A percentile compares a stretch with the other conserved stretches of the same genome.
Conservation (phyloP, 2,329 filamentous ascomycete genomes). For the Ambrosiella xylebori region DNA sequence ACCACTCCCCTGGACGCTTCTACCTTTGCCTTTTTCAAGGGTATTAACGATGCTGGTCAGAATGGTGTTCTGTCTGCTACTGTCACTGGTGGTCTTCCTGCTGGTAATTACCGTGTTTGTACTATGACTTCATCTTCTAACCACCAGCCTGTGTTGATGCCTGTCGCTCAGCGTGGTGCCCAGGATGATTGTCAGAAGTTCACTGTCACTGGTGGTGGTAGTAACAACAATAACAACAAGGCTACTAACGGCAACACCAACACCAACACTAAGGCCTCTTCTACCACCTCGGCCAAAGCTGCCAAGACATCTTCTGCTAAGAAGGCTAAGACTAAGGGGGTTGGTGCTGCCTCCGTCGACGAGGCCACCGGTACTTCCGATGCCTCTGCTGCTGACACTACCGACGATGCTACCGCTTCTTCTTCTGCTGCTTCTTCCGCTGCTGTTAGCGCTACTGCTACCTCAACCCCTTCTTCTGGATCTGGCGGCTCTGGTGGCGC, state of each 20-base stretch:
- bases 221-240: conserved; percentile 14
- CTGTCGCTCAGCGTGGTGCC: conserved; percentile 47
- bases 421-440: background rate
- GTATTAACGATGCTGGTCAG: conserved; percentile 43
- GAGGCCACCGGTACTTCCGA: conserved; percentile 25
- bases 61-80: conserved; percentile 34
- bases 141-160: conserved; percentile 50
- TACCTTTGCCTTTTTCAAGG: conserved; percentile 47
- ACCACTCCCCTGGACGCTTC: conserved; percentile 33
- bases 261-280: conserved; percentile 11
- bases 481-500: conserved; percentile 17
- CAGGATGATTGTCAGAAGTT: conserved; percentile 50
- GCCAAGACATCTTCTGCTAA: conserved; percentile 13
- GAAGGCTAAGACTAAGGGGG: conserved; percentile 14
- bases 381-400: conserved; percentile 17
- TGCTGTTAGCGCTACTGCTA: conserved; percentile 7
- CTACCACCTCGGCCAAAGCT: conserved; percentile 14
- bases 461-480: conserved; percentile 10
- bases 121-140: conserved; percentile 46
- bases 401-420: background rate
- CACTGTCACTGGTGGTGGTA: conserved; percentile 25
- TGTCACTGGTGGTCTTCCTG: conserved; percentile 40
- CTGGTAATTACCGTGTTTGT: conserved; percentile 48
- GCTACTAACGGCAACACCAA: conserved; percentile 14
- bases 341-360: conserved; percentile 14